Percentiles rank a stretch among this genome's conserved stretches.
Evolutionary conservation across 208 protist species (phyloP).

Genomic region (Trichomonas gallinae): DNA sequence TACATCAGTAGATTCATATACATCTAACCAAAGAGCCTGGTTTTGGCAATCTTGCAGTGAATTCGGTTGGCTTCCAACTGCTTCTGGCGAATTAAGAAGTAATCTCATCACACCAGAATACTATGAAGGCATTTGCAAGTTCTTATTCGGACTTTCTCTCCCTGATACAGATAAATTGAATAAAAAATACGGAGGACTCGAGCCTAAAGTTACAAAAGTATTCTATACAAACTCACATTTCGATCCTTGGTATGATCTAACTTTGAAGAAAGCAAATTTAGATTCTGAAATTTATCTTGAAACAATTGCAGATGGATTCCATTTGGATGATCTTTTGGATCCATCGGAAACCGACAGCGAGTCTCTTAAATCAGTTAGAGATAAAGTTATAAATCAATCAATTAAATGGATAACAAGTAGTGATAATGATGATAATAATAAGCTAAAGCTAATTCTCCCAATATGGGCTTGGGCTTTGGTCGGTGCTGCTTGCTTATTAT

Average conservation of each 20-base stretch:
- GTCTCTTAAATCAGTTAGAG: background rate
- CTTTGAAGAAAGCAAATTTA: background rate
- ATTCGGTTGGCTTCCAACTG: background rate
- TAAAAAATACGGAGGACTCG: background rate
- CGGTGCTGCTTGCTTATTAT: background rate
- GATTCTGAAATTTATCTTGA: background rate
- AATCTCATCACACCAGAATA: background rate
- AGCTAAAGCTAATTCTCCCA: background rate
- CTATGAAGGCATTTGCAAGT: background rate
- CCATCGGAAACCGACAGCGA: background rate
- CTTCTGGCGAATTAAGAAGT: background rate
- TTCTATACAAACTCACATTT: background rate
- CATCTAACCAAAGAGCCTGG: background rate
- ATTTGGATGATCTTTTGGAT: background rate
- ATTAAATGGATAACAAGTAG: background rate
- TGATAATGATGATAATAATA: no score
- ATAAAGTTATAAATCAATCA: background rate
- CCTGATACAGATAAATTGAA: background rate
- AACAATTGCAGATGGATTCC: background rate
- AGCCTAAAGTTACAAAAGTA: background rate
- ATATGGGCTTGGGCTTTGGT: background rate
- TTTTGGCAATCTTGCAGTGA: background rate
- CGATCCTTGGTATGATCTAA: background rate
- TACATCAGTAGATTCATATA: background rate
- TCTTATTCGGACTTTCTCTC: background rate